These are phyloP conservation scores for Oleoguttula mirabilis DNA, from an alignment of 495 filamentous ascomycete genomes.

Conservation along the genomic window DNA sequence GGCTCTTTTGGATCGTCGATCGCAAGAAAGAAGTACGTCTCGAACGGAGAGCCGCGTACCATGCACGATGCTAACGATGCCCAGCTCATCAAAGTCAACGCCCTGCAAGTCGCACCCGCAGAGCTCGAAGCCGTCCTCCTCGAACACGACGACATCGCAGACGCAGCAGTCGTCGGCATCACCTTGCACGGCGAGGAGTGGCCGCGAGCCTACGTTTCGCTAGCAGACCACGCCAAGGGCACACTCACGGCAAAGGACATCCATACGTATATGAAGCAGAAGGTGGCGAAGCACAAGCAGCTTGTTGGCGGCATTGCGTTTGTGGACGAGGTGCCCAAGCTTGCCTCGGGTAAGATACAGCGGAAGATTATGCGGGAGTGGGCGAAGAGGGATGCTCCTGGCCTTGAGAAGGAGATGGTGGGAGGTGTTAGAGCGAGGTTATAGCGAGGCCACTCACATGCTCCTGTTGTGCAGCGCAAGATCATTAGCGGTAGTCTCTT, in stretches of 20 bases:
- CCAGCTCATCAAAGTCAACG: conserved; percentile 38
- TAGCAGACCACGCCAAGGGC: conserved; percentile 26
- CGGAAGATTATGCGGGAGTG: conserved; percentile 27
- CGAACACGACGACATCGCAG: conserved; percentile 28
- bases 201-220: conserved; percentile 26
- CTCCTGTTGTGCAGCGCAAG: no score
- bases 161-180: conserved; percentile 32
- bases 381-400: conserved; percentile 27
- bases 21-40: conserved; percentile 26
- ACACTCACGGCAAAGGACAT: conserved; percentile 23
- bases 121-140: conserved; percentile 36
- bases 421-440: conserved; percentile 9
- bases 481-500: conserved; percentile 22
- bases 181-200: conserved; percentile 25
- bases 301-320: conserved; percentile 28
- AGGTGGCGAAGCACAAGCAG: conserved; percentile 29
- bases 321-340: conserved; percentile 29
- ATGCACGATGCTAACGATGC: background rate
- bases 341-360: conserved; percentile 29
- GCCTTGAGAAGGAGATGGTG: conserved; percentile 14
- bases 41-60: background rate
- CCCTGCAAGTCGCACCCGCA: conserved; percentile 35
- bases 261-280: conserved; percentile 24
- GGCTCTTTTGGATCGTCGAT: conserved; percentile 29
- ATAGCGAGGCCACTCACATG: no score